Base-by-base conservation (phyloP, 2,329 filamentous ascomycete genomes). In the Botrytis sinoallii region DNA sequence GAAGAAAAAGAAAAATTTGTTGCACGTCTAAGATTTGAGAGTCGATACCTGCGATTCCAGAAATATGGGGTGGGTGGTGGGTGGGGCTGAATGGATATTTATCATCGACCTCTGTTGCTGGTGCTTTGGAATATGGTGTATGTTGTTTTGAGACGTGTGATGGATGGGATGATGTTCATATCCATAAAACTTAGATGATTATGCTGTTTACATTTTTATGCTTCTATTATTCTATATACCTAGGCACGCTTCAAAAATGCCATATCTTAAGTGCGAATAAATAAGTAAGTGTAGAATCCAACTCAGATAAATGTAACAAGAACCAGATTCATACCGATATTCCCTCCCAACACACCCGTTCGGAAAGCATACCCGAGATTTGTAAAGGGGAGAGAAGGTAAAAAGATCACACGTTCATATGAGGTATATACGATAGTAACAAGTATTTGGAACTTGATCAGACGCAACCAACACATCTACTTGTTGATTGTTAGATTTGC, bases 1-100 rank as follows among this genome's bases (percentile, higher is more conserved):
- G 0, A 0, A 0, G 0, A n/a, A 25, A n/a, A 3, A 3, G 5
- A n/a, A 3, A 7, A 2, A 0, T n/a, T 14, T 52, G 52, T 57
- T 57, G n/a, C n/a, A 29, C 14, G 3, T 57, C 52, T 57, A 9
- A 16, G 2, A 18, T 55, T 55, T 55, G 52, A 55, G n/a, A 14
- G 52, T 55, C 25, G 52, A 55, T 1, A 16, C 52, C 25, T 16
- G 25, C n/a, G 14, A 29, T 55, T 29, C 1, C 3, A 8, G 3
- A 14, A 55, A 55, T 55, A 5, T 29, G 52, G 52, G 52, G 52
- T 8, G 14, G 22, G 22, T 52, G 22, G 46, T 48, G 12, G 22
- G 48, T 14, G 48, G 48, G 46, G 46, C 44, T 46, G 52, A 29
- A 3, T 55, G 48, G 25, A 29, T 29, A 6, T 9, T 10, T 32